Evolutionary conservation across 2,329 filamentous ascomycete genomes (phyloP), one percentile per base, ranked within the genome.

Genomic region (Ophiobolus disseminans): DNA sequence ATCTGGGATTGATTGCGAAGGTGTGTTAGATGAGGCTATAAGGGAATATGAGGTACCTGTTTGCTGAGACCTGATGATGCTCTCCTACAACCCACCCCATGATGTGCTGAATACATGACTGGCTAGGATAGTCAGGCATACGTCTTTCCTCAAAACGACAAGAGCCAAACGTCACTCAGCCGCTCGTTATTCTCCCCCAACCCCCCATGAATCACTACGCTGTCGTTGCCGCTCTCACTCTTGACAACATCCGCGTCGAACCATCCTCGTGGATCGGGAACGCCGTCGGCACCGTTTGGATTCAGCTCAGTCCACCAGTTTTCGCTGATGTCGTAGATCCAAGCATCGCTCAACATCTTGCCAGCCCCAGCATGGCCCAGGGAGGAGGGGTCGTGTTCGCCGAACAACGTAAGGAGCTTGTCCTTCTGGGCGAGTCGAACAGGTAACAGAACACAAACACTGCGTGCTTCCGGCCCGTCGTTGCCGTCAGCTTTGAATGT

Each of bases 331-430:
- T 73, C 69, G 45, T 69, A 83, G 0, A 73, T 66, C 81, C 81
- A 84, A 1, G 76, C 73, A 62, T 84, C 80, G 2, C 61, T 58
- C 35, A 82, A 51, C 80, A 84, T 83, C 65, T 82, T 83, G 0
- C 81, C 81, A 0, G 81, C 81, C 1, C 80, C 81, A 37, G 76
- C 75, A 60, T 84, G 81, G 0, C 81, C 81, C 7, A 82, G 60
- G 1, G 72, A 73, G 47, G 78, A 82, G 0, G 81, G 81, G 61
- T 83, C 80, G 2, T 70, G 73, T 59, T 84, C 81, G 3, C 81
- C 80, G 55, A 84, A 83, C 42, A 82, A 31, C 0, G 80, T 83
- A 2, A 83, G 60, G 10, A 83, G 61, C 34, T 62, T 73, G 4
- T 65, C 34, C 28, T 70, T 73, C 0, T 68, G 71, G 7, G 54